Evolutionary conservation across 345 rosid genomes (phyloP).

Genomic region (Moricandia moricandioides): DNA sequence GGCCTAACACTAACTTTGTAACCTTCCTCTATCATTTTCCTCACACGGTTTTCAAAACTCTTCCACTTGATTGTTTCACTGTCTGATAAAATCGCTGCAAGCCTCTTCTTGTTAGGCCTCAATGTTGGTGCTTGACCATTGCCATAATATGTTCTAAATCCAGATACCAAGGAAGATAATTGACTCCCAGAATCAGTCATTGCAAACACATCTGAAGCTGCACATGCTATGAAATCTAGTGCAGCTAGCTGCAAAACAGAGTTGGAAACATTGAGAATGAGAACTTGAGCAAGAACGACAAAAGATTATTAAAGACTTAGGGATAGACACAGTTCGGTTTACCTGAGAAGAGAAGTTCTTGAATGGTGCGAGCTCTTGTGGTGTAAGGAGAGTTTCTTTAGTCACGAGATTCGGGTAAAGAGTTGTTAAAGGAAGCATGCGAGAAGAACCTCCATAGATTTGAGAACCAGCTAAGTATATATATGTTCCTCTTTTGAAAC

Average conservation of each 20-base stretch:
- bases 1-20: conserved; percentile 54
- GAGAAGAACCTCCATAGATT: conserved; percentile 62
- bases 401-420: conserved; percentile 85
- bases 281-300: background rate
- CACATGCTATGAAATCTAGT: conserved; percentile 82
- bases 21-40: conserved; percentile 75
- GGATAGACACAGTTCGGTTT: background rate
- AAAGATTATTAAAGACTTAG: background rate
- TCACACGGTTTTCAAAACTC: conserved; percentile 54
- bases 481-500: conserved; percentile 58
- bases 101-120: conserved; percentile 89
- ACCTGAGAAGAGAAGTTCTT: conserved; percentile 82
- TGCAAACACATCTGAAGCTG: conserved; percentile 84
- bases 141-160: conserved; percentile 79
- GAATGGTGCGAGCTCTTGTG: conserved; percentile 73
- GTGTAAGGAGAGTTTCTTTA: conserved; percentile 82
- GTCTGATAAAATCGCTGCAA: conserved; percentile 68
- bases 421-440: conserved; percentile 65
- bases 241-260: conserved; percentile 70
- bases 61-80: conserved; percentile 60
- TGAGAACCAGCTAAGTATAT: conserved; percentile 81
- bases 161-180: conserved; percentile 81
- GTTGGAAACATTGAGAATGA: background rate
- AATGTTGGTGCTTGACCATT: conserved; percentile 66
- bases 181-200: conserved; percentile 99